phyloP scores from a whole-genome alignment of 345 rosid genomes.

The Nephelium lappaceum region DNA sequence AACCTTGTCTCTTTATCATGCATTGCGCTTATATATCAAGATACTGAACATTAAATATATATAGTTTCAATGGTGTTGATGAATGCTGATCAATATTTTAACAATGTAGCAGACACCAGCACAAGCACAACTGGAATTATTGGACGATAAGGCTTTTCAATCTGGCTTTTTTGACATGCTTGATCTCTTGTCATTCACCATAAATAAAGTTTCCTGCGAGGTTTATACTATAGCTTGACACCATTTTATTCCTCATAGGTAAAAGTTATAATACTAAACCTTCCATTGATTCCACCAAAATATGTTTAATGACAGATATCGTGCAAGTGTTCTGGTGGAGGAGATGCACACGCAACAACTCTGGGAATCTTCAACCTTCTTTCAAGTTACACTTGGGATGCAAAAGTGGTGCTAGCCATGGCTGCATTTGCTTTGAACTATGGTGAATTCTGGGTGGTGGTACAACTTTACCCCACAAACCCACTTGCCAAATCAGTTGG shows the following conservation, averaged over 20 bases:
- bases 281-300: background rate
- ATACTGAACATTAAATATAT: background rate
- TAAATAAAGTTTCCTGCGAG: slow-evolving; percentile 61
- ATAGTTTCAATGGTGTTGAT: background rate
- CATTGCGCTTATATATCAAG: background rate
- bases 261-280: too few species aligned
- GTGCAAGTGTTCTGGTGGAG: slow-evolving; percentile 46
- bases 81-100: background rate
- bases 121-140: slow-evolving; percentile 28
- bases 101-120: slow-evolving; percentile 26
- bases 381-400: slow-evolving; percentile 54
- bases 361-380: slow-evolving; percentile 42
- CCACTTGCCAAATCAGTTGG: slow-evolving; percentile 61
- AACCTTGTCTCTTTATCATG: background rate
- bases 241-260: too few species aligned
- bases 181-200: slow-evolving; percentile 41
- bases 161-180: slow-evolving; percentile 39
- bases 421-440: slow-evolving; percentile 59
- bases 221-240: slow-evolving; percentile 24
- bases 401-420: slow-evolving; percentile 54
- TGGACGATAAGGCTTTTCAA: slow-evolving; percentile 40
- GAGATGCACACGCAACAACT: slow-evolving; percentile 50
- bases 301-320: slow-evolving; percentile 35
- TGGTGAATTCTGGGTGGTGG: slow-evolving; percentile 63
- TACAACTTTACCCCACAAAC: slow-evolving; percentile 48